Evolutionary conservation across 768 basidiomycete genomes (phyloP).

Genomic region (Leccinum disarticulatum): DNA sequence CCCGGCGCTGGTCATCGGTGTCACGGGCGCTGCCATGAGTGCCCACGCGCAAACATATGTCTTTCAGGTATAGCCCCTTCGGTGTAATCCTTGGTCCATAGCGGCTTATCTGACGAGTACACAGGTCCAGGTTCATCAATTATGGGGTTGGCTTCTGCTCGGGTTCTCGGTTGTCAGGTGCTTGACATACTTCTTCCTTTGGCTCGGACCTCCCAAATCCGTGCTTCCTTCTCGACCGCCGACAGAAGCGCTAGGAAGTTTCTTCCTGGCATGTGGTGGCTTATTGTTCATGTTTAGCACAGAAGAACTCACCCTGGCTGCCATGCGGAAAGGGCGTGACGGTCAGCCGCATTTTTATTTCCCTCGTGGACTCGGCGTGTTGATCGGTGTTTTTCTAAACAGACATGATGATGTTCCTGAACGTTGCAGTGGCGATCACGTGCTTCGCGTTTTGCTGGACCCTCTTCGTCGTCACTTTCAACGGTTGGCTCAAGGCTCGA

Average conservation of each 20-base stretch:
- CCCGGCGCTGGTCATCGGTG: slow-evolving; percentile 90
- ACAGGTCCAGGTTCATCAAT: slow-evolving; percentile 82
- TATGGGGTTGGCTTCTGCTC: slow-evolving; percentile 89
- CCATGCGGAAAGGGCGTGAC: slow-evolving; percentile 88
- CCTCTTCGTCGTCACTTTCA: slow-evolving; percentile 69
- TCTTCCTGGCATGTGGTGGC: slow-evolving; percentile 87
- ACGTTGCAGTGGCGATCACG: slow-evolving; percentile 81
- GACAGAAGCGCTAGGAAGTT: slow-evolving; percentile 85
- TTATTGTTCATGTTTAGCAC: slow-evolving; percentile 87
- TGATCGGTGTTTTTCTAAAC: not conserved
- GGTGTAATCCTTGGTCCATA: not conserved
- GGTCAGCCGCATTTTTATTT: slow-evolving; percentile 43
- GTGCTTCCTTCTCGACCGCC: slow-evolving; percentile 91
- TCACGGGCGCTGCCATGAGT: slow-evolving; percentile 91
- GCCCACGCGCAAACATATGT: slow-evolving; percentile 88
- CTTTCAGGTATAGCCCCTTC: slow-evolving; percentile 61
- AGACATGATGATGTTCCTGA: slow-evolving; percentile 92
- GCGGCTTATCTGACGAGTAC: slow-evolving; percentile 8
- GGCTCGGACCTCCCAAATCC: slow-evolving; percentile 80
- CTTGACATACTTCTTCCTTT: slow-evolving; percentile 93
- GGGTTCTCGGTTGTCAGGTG: slow-evolving; percentile 78
- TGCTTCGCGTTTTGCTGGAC: slow-evolving; percentile 88
- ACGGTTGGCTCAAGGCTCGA: slow-evolving; percentile 72
- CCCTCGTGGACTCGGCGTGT: not conserved
- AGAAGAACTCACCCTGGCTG: slow-evolving; percentile 86